Evolutionary conservation across 192 early-diverging fungal genomes (phyloP).

Genomic region (Helicostylum pulchrum): DNA sequence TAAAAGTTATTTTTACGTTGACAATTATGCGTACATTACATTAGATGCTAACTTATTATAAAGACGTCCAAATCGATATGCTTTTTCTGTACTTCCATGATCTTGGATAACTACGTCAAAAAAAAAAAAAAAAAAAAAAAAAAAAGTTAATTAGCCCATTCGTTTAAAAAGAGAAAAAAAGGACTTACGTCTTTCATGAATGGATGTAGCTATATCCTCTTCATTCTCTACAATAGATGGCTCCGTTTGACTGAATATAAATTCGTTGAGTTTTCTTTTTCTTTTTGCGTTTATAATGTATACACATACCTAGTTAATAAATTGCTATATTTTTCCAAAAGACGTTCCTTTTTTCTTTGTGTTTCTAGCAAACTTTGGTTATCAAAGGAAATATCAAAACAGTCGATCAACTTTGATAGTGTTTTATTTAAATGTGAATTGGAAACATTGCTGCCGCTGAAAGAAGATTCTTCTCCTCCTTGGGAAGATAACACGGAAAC

Average conservation of each 20-base stretch:
- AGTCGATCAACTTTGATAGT: conserved; percentile 11
- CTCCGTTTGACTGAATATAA: conserved; percentile 10
- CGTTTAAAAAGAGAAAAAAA: not conserved
- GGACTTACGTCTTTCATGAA: conserved; percentile 60
- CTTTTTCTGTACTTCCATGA: conserved; percentile 45
- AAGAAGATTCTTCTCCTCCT: no score
- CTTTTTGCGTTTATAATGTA: not conserved
- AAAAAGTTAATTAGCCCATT: not conserved
- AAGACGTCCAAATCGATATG: conserved; percentile 59
- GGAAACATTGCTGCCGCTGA: not conserved
- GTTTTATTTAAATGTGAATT: conserved; percentile 9
- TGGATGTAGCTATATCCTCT: conserved; percentile 52
- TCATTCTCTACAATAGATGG: conserved; percentile 56
- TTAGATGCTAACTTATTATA: conserved; percentile 51
- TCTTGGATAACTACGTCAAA: conserved; percentile 48
- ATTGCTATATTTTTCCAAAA: not conserved
- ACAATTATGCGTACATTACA: conserved; percentile 22
- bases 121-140: conserved; percentile 12
- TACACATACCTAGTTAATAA: conserved; percentile 7
- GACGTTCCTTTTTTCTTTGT: conserved; percentile 4
- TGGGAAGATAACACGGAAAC: not conserved
- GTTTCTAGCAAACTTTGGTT: not conserved
- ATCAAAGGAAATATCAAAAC: not conserved
- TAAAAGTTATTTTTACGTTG: not conserved
- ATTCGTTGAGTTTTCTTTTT: not conserved